phyloP scores from a whole-genome alignment of 1,284 basidiomycete genomes.

The Boletellus deceptivus region DNA sequence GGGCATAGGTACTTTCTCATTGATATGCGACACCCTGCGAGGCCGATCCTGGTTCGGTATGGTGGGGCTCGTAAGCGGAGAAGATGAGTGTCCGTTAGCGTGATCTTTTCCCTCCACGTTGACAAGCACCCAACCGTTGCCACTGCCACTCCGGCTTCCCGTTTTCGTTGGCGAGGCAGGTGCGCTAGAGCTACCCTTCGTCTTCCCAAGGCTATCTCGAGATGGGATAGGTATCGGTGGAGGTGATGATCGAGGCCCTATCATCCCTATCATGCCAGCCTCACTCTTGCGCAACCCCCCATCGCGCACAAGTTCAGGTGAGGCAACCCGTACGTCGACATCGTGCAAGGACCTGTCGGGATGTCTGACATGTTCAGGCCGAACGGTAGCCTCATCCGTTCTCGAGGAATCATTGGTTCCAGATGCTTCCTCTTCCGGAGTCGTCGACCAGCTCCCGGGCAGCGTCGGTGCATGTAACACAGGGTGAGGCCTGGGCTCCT shows the following conservation, averaged over 20 bases:
- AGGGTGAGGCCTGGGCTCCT: constrained; percentile 19
- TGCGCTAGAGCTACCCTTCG: constrained; percentile 24
- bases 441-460: constrained; percentile 32
- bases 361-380: constrained; percentile 30
- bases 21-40: constrained; percentile 26
- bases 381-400: constrained; percentile 31
- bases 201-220: constrained; percentile 23
- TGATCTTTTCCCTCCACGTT: constrained; percentile 53
- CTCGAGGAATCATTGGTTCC: constrained; percentile 25
- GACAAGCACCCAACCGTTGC: constrained; percentile 62
- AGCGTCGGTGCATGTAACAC: constrained; percentile 20
- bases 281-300: constrained; percentile 50
- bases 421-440: constrained; percentile 29
- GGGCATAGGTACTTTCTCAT: constrained; percentile 36
- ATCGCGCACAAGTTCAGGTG: constrained; percentile 44
- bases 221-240: constrained; percentile 29
- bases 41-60: constrained; percentile 28
- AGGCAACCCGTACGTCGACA: constrained; percentile 44
- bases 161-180: constrained; percentile 36
- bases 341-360: constrained; percentile 45
- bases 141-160: constrained; percentile 36
- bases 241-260: constrained; percentile 32
- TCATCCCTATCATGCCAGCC: constrained; percentile 49
- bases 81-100: constrained; percentile 23
- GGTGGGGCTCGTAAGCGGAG: constrained; percentile 32